These are phyloP conservation scores for Clavispora carvajalis DNA, from an alignment of 805 yeast species.

Conservation along the genomic window DNA sequence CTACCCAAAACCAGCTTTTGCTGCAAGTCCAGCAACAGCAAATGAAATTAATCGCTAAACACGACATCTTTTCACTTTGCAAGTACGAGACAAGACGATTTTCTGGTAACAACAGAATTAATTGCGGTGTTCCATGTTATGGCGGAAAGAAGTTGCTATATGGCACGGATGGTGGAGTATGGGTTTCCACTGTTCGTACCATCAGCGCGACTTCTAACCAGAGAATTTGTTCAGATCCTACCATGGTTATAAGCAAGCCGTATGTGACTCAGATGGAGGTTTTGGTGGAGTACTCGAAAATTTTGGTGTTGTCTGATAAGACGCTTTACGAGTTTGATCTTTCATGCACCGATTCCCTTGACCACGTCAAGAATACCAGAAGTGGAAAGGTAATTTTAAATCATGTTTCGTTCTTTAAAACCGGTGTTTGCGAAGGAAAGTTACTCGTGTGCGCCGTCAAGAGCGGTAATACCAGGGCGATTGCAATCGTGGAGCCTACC, in stretches of 20 bases:
- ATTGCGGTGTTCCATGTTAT: conserved; percentile 89
- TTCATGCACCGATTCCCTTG: conserved; percentile 44
- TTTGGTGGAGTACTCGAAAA: conserved; percentile 81
- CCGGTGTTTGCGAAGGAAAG: conserved; percentile 87
- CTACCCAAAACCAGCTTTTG: conserved; percentile 72
- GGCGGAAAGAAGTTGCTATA: conserved; percentile 88
- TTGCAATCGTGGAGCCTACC: conserved; percentile 83
- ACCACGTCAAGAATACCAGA: conserved; percentile 48
- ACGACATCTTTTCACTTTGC: conserved; percentile 75
- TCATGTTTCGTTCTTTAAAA: conserved; percentile 88
- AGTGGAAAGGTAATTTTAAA: conserved; percentile 73
- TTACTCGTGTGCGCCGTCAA: conserved; percentile 87
- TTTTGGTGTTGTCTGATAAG: conserved; percentile 79
- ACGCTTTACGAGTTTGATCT: conserved; percentile 72
- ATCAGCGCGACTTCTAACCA: conserved; percentile 45
- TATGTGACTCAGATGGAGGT: conserved; percentile 88
- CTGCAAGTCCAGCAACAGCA: conserved; percentile 81
- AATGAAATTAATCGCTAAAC: conserved; percentile 57
- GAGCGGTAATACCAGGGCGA: conserved; percentile 70
- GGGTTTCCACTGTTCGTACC: conserved; percentile 66
- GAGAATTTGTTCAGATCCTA: conserved; percentile 62
- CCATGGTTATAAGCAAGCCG: conserved; percentile 64
- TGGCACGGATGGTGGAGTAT: conserved; percentile 90
- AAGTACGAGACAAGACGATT: conserved; percentile 73
- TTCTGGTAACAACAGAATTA: conserved; percentile 69